A percentile compares a stretch with the other conserved stretches of the same genome.
These are phyloP conservation scores for Hypericum androsaemum DNA, from an alignment of 345 rosid species.

Conservation along the genomic window DNA sequence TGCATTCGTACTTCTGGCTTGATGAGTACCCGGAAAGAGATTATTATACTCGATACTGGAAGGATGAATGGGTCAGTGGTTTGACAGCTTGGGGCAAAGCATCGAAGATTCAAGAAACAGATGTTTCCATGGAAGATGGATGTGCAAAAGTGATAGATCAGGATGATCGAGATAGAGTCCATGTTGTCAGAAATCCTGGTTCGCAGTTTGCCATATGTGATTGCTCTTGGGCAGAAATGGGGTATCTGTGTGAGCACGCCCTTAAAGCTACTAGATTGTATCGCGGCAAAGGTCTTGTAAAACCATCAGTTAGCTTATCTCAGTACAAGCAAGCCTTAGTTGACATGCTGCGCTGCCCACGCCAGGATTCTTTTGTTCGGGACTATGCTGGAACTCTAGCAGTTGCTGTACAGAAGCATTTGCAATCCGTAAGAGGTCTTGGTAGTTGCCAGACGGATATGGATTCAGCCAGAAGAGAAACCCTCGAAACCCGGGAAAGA, in stretches of 20 bases:
- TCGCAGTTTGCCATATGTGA: constrained; percentile 68
- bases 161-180: constrained; percentile 35
- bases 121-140: constrained; percentile 45
- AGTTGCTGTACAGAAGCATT: constrained; percentile 46
- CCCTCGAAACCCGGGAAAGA: constrained; percentile 9
- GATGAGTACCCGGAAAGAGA: constrained; percentile 83
- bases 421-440: constrained; percentile 26
- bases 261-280: constrained; percentile 44
- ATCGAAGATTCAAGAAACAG: constrained; percentile 53
- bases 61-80: constrained; percentile 85
- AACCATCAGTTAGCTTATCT: constrained; percentile 42
- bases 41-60: constrained; percentile 65
- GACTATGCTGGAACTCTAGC: constrained; percentile 74
- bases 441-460: constrained; percentile 19
- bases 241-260: constrained; percentile 76
- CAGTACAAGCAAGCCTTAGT: constrained; percentile 58
- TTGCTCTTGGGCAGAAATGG: constrained; percentile 76
- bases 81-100: constrained; percentile 81
- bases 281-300: constrained; percentile 27
- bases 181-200: constrained; percentile 71
- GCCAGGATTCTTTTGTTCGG: constrained; percentile 61
- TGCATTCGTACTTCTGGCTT: constrained; percentile 92
- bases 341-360: constrained; percentile 48
- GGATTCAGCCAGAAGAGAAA: constrained; percentile 18
- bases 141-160: constrained; percentile 52